Conservation (phyloP, 2,329 filamentous ascomycete species). For the Botrytis porri region DNA sequence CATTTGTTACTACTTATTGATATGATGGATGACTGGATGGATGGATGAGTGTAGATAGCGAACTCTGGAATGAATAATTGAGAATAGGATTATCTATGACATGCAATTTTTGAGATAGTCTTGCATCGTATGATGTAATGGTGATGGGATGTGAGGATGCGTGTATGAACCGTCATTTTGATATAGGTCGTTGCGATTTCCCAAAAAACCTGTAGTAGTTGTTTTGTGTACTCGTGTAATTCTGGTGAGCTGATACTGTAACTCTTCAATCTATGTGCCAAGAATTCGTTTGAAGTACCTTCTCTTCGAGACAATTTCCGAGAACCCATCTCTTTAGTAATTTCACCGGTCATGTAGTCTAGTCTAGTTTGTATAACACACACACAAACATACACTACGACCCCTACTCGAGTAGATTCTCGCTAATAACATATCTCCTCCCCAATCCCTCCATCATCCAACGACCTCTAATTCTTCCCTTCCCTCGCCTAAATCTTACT, state of each 20-base stretch:
- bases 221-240: not conserved
- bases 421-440: not conserved
- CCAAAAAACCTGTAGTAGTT: not conserved
- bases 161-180: not conserved
- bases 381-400: not conserved
- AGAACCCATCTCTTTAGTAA: not conserved
- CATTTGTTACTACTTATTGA: not conserved
- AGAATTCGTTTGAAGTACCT: not conserved
- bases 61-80: not conserved
- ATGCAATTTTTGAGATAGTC: not conserved
- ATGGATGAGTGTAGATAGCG: not conserved
- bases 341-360: not conserved
- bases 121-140: not conserved
- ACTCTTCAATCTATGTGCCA: not conserved
- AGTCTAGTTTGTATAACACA: not conserved
- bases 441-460: not conserved
- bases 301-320: not conserved
- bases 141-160: not conserved
- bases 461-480: not conserved
- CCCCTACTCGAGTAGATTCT: not conserved
- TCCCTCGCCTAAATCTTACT: slow-evolving; percentile 49
- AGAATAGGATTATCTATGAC: not conserved
- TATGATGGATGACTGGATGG: not conserved
- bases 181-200: not conserved
- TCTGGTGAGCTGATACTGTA: not conserved